These are phyloP conservation scores for Lepraria neglecta DNA, from an alignment of 495 filamentous ascomycete genomes.

Conservation along the genomic window DNA sequence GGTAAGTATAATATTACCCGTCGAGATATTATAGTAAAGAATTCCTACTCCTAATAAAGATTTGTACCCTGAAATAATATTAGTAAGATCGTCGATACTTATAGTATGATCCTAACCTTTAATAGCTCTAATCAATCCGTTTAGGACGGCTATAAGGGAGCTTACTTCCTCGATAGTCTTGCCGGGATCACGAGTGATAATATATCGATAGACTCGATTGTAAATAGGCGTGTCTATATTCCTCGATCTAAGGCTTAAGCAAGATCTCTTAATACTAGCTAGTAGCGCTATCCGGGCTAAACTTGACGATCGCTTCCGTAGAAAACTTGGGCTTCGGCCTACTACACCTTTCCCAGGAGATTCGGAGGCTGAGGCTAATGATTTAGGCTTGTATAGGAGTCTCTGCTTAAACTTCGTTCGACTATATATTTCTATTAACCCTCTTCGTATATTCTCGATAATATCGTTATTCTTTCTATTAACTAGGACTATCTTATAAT, in stretches of 20 bases:
- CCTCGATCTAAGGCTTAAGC: conserved; percentile 12
- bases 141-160: conserved; percentile 13
- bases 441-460: conserved; percentile 30
- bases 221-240: conserved; percentile 8
- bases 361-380: conserved; percentile 27
- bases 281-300: conserved; percentile 4
- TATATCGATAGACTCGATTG: conserved; percentile 18
- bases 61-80: conserved; percentile 35
- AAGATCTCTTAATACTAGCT: conserved; percentile 14
- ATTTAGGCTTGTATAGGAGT: conserved; percentile 8
- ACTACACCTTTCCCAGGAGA: conserved; percentile 9
- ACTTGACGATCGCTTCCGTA: conserved; percentile 19
- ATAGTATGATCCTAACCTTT: conserved; percentile 13
- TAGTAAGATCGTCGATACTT: conserved; percentile 10
- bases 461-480: conserved; percentile 31
- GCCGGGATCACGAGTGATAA: conserved; percentile 13
- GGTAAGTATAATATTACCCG: conserved; percentile 35
- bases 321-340: conserved; percentile 5
- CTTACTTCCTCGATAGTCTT: conserved; percentile 19
- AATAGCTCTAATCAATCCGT: conserved; percentile 22
- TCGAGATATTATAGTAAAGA: conserved; percentile 39
- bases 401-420: conserved; percentile 17
- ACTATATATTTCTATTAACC: conserved; percentile 24
- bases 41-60: conserved; percentile 29
- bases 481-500: conserved; percentile 32